Conservation (phyloP, 2,329 filamentous ascomycete species). For the Magnaporthiopsis poae region DNA sequence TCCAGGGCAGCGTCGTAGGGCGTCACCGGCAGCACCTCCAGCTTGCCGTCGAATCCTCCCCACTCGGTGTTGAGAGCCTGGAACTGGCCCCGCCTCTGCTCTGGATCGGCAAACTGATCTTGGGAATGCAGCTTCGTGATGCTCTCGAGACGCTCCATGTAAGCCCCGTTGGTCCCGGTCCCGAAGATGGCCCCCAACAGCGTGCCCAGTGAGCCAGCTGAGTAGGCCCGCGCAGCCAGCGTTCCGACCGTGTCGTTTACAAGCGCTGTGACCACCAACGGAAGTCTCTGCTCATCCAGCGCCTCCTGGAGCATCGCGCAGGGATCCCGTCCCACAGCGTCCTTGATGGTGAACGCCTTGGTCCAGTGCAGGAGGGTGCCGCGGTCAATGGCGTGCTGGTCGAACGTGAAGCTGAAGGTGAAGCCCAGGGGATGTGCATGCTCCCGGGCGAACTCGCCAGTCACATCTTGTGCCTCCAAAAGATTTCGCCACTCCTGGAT, state of each 20-base stretch:
- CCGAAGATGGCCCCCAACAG: conserved; percentile 89
- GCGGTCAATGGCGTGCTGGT: conserved; percentile 87
- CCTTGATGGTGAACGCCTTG: conserved; percentile 91
- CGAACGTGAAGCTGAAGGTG: conserved; percentile 93
- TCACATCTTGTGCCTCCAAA: conserved; percentile 26
- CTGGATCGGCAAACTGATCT: not conserved
- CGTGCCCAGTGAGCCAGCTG: conserved; percentile 49
- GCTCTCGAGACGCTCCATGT: conserved; percentile 82
- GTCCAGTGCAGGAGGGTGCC: conserved; percentile 92
- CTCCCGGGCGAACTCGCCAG: conserved; percentile 49
- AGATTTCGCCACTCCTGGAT: not conserved
- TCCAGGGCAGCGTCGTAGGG: conserved; percentile 73
- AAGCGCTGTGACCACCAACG: conserved; percentile 87
- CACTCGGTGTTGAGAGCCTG: conserved; percentile 83
- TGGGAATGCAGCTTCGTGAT: conserved; percentile 66
- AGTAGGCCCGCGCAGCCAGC: conserved; percentile 91
- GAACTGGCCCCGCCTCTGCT: conserved; percentile 68
- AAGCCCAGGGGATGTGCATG: conserved; percentile 73
- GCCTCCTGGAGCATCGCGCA: conserved; percentile 79
- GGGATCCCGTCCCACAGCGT: conserved; percentile 86
- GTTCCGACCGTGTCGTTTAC: conserved; percentile 97
- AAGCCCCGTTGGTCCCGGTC: conserved; percentile 92
- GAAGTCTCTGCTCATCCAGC: conserved; percentile 73
- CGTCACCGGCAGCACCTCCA: conserved; percentile 76
- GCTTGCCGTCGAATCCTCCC: conserved; percentile 91